Evolutionary conservation across 2,329 filamentous ascomycete species (phyloP).

Genomic region (Cercospora sesami): DNA sequence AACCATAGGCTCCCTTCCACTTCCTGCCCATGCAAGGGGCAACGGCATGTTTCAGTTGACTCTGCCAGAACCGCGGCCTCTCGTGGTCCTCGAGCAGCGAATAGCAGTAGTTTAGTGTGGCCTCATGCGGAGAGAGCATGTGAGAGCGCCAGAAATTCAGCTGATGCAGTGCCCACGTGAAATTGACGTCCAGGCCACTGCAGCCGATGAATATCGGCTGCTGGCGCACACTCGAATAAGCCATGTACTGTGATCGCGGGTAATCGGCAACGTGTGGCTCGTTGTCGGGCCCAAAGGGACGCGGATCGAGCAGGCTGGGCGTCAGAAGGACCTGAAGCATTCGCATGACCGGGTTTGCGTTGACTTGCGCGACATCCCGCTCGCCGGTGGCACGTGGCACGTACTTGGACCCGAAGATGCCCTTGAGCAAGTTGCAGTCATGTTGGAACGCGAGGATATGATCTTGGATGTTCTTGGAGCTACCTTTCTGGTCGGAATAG

Average conservation of each 20-base stretch:
- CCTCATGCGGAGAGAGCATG: constrained; percentile 44
- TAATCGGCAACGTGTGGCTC: constrained; percentile 36
- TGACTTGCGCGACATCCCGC: background rate
- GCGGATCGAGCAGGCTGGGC: constrained; percentile 31
- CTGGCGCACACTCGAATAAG: constrained; percentile 41
- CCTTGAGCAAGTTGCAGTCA: constrained; percentile 11
- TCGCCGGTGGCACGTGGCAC: background rate
- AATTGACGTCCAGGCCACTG: constrained; percentile 44
- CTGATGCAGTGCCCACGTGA: constrained; percentile 50
- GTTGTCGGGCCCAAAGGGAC: background rate
- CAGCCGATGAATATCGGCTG: constrained; percentile 47
- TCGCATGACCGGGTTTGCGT: constrained; percentile 24
- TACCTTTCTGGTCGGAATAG: background rate
- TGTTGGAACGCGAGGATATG: constrained; percentile 1
- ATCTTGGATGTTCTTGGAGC: constrained; percentile 7
- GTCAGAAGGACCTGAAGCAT: constrained; percentile 37
- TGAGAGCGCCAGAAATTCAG: constrained; percentile 58
- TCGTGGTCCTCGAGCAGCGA: constrained; percentile 40
- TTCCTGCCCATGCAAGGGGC: constrained; percentile 43
- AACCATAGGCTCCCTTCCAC: constrained; percentile 56
- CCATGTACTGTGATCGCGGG: constrained; percentile 48
- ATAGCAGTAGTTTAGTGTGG: constrained; percentile 42
- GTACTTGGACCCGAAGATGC: constrained; percentile 5
- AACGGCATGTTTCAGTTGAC: constrained; percentile 20
- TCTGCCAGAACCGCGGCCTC: constrained; percentile 42